Evolutionary conservation across 164 flowering plant genomes (phyloP).

Genomic region (Houttuynia cordata): DNA sequence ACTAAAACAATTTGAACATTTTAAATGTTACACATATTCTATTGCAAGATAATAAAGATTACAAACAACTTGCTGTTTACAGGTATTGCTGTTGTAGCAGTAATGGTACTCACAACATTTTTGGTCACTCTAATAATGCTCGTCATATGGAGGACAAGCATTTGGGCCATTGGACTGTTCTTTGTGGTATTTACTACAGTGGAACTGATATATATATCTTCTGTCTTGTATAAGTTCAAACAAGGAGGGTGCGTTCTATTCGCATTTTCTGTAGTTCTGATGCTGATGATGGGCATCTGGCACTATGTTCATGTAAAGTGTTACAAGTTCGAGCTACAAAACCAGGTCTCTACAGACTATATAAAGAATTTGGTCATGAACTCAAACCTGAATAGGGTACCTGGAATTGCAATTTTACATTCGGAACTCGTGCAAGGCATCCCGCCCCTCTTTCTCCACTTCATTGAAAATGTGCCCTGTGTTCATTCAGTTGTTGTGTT

Average conservation of each 20-base stretch:
- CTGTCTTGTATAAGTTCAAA: conserved; percentile 43
- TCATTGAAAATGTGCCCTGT: conserved; percentile 43
- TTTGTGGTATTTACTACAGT: conserved; percentile 20
- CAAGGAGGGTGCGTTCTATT: conserved; percentile 65
- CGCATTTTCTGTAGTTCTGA: conserved; percentile 33
- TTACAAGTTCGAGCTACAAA: conserved; percentile 46
- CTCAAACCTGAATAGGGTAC: conserved; percentile 28
- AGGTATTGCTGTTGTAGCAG: conserved; percentile 76
- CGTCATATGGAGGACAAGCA: conserved; percentile 50
- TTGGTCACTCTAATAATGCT: conserved; percentile 56
- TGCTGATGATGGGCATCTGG: conserved; percentile 54
- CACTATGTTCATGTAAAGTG: conserved; percentile 43
- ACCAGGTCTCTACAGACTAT: conserved; percentile 43
- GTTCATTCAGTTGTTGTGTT: conserved; percentile 57
- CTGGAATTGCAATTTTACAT: conserved; percentile 58
- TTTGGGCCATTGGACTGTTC: conserved; percentile 31
- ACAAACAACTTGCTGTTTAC: conserved; percentile 8
- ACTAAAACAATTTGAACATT: conserved; percentile 4
- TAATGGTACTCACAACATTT: conserved; percentile 50
- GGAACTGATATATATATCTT: conserved; percentile 31
- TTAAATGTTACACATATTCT: neutral
- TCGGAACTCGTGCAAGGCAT: conserved; percentile 75
- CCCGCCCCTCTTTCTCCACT: conserved; percentile 65
- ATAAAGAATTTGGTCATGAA: conserved; percentile 26
- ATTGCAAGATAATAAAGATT: neutral